Evolutionary conservation across 306 rosid genomes (phyloP).

Genomic region (Sophora flavescens): DNA sequence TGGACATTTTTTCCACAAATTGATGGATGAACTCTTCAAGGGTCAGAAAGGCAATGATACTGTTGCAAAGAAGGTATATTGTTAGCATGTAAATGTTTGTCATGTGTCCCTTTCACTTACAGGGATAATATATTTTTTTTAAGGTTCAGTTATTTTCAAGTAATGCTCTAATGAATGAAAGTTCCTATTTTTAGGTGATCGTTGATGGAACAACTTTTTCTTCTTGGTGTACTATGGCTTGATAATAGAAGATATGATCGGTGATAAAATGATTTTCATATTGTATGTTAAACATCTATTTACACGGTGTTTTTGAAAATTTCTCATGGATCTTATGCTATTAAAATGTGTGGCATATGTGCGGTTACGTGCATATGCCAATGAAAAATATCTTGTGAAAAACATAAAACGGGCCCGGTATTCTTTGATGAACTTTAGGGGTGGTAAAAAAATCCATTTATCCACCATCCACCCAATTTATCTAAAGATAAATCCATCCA

Average conservation of each 20-base stretch:
- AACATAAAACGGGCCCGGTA: no score
- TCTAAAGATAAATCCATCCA: no score
- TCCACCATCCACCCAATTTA: no score
- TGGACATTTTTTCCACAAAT: constrained; percentile 89
- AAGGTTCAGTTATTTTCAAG: constrained; percentile 1
- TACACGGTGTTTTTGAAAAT: no score
- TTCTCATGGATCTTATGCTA: no score
- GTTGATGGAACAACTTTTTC: constrained; percentile 87
- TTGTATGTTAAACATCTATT: constrained; percentile 1
- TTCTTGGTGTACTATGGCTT: constrained; percentile 92
- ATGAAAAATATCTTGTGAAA: no score
- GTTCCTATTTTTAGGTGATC: constrained; percentile 64
- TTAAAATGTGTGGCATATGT: no score
- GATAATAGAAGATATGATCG: constrained; percentile 81
- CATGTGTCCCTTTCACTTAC: constrained; percentile 18
- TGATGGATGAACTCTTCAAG: constrained; percentile 84
- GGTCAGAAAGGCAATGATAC: constrained; percentile 79
- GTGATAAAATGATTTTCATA: neutral
- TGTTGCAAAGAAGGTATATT: constrained; percentile 79
- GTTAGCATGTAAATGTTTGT: constrained; percentile 21
- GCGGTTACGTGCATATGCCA: no score
- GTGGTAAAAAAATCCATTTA: no score
- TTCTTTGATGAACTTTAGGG: no score
- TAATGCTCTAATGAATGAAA: constrained; percentile 41
- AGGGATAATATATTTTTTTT: constrained; percentile 26